These are phyloP conservation scores for Cynara cardunculus DNA, from an alignment of 129 eudicot species.

Conservation along the genomic window DNA sequence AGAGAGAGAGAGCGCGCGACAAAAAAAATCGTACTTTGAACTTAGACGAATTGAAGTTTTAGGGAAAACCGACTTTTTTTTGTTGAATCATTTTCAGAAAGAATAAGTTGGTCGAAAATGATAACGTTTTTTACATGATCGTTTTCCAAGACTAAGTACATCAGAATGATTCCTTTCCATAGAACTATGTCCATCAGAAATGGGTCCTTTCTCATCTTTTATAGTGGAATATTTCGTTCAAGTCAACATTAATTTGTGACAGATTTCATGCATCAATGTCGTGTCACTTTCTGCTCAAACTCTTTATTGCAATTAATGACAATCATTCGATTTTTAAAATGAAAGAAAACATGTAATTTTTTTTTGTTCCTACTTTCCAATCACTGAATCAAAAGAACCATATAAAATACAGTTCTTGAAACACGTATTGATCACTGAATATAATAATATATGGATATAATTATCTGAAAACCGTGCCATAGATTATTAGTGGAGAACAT, in stretches of 20 bases:
- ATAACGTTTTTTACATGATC: background rate
- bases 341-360: background rate
- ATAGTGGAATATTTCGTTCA: constrained; percentile 26
- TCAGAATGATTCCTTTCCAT: background rate
- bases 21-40: constrained; percentile 3
- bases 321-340: background rate
- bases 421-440: background rate
- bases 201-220: constrained; percentile 13
- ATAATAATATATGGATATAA: too few relatives aligned
- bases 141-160: background rate
- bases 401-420: background rate
- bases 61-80: background rate
- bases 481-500: background rate
- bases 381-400: background rate
- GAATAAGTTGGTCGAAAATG: background rate
- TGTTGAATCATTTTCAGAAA: background rate
- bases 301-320: constrained; percentile 8
- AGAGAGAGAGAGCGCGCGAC: background rate
- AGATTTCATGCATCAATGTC: constrained; percentile 15
- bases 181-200: constrained; percentile 15
- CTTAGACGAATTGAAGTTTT: background rate
- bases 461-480: background rate
- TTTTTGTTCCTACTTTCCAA: background rate
- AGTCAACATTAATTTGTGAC: constrained; percentile 29
- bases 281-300: constrained; percentile 5